Evolutionary conservation across 352 stramenopile species (phyloP).

Genomic region (Aphanomyces astaci): DNA sequence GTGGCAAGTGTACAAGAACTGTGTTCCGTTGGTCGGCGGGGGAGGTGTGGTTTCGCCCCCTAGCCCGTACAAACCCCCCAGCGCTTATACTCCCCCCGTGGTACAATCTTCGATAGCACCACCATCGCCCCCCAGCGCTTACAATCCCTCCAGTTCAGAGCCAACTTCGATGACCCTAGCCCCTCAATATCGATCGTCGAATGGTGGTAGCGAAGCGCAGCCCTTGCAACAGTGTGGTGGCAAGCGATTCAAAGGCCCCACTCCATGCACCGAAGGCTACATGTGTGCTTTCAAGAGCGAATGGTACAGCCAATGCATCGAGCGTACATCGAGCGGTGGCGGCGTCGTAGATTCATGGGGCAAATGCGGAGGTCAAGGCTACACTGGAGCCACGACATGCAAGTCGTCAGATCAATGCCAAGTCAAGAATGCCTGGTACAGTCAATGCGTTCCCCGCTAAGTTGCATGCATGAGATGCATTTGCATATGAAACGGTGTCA

Average conservation of each 20-base stretch:
- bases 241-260: conserved; percentile 15
- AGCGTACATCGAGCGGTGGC: neutral
- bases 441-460: conserved; percentile 14
- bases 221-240: conserved; percentile 15
- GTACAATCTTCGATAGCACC: neutral
- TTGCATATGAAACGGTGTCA: no score
- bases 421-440: conserved; percentile 13
- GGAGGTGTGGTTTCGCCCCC: neutral
- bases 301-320: conserved; percentile 19
- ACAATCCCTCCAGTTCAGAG: neutral
- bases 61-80: neutral
- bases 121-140: neutral
- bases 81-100: no score
- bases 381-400: conserved; percentile 17
- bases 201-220: neutral
- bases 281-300: conserved; percentile 4
- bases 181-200: no score
- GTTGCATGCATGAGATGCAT: no score
- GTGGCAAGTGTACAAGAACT: conserved; percentile 26
- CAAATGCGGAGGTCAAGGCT: conserved; percentile 19
- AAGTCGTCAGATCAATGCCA: conserved; percentile 2
- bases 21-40: neutral
- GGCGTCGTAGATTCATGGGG: neutral
- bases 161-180: neutral
- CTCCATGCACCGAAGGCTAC: neutral